Evolutionary conservation across 163 green algal genomes (phyloP).

Genomic region (Scenedesmus sp.): DNA sequence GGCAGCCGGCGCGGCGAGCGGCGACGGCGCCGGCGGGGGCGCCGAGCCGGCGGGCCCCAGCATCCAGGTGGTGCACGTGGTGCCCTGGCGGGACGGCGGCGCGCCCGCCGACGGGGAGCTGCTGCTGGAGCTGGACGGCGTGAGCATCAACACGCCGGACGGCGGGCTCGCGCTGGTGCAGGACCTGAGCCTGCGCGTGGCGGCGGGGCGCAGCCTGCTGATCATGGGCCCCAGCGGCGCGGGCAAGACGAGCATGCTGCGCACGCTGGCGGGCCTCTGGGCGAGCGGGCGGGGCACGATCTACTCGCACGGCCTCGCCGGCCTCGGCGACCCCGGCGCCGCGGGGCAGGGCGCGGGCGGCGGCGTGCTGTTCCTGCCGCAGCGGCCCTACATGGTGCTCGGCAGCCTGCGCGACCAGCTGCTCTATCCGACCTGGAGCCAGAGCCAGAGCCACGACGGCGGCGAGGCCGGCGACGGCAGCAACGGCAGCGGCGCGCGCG

Average conservation of each 20-base stretch:
- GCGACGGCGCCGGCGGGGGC: too few species aligned
- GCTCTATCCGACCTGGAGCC: slow-evolving; percentile 90
- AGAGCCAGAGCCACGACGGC: background rate
- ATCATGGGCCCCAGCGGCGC: slow-evolving; percentile 93
- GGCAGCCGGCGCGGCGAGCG: background rate
- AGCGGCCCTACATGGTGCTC: slow-evolving; percentile 96
- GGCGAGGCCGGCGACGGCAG: background rate
- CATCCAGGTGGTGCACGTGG: slow-evolving; percentile 19
- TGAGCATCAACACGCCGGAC: slow-evolving; percentile 82
- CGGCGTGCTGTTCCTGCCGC: slow-evolving; percentile 89
- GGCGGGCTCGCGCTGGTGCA: slow-evolving; percentile 66
- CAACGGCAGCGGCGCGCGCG: slow-evolving; percentile 76
- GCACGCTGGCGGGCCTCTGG: slow-evolving; percentile 91
- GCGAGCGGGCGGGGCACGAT: slow-evolving; percentile 65
- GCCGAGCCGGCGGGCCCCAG: background rate
- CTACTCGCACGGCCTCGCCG: slow-evolving; percentile 52
- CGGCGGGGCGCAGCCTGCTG: slow-evolving; percentile 73
- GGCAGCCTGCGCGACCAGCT: slow-evolving; percentile 92
- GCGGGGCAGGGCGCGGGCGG: slow-evolving; percentile 33
- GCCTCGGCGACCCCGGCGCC: slow-evolving; percentile 40
- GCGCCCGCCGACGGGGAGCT: slow-evolving; percentile 6
- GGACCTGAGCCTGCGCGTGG: slow-evolving; percentile 76
- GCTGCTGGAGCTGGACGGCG: slow-evolving; percentile 69
- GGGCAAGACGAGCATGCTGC: slow-evolving; percentile 93
- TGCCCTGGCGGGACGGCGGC: slow-evolving; percentile 3